Base-by-base conservation (phyloP, 2,329 filamentous ascomycete species). In the Sporothrix brunneoviolacea region DNA sequence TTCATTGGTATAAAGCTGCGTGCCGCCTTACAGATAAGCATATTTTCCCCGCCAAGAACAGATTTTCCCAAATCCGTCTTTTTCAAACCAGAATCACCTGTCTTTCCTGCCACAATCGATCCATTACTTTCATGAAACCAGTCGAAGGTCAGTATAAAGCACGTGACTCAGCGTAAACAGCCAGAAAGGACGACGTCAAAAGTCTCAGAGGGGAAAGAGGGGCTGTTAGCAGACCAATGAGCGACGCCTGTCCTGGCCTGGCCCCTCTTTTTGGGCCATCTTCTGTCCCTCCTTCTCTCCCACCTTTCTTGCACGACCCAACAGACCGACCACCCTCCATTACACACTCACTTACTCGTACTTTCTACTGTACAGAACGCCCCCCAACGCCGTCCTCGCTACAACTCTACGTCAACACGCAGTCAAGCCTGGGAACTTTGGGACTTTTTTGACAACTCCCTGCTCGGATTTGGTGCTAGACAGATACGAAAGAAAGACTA, bases 301-400 rank as follows among this genome's bases (percentile, higher is more conserved):
- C n/a, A 19, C 15, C 8, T 38, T 19, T 38, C n/a, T 13, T 35
- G 13, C n/a, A n/a, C n/a, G n/a, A n/a, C 35, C 45, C 43, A 46
- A 37, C 43, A 46, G 43, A 46, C 43, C 42, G 42, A 27, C 43
- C 43, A 46, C 43, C 33, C 43, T 36, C 43, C 43, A 46, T 37
- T 37, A 27, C 43, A n/a, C n/a, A n/a, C n/a, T n/a, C 35, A 28
- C 18, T 32, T 32, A 35, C 35, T 21, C 30, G 19, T 46, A 37
- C 43, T 32, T 36, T 40, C 13, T 28, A 37, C 18, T 37, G 35
- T 40, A 27, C 36, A n/a, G n/a, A n/a, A n/a, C n/a, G n/a, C n/a
- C n/a, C n/a, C n/a, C n/a, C n/a, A n/a, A n/a, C n/a, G n/a, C n/a
- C n/a, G n/a, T n/a, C n/a, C n/a, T n/a, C n/a, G n/a, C n/a, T n/a